Evolutionary conservation across 306 rosid genomes (phyloP).

Genomic region (Begonia peltatifolia): DNA sequence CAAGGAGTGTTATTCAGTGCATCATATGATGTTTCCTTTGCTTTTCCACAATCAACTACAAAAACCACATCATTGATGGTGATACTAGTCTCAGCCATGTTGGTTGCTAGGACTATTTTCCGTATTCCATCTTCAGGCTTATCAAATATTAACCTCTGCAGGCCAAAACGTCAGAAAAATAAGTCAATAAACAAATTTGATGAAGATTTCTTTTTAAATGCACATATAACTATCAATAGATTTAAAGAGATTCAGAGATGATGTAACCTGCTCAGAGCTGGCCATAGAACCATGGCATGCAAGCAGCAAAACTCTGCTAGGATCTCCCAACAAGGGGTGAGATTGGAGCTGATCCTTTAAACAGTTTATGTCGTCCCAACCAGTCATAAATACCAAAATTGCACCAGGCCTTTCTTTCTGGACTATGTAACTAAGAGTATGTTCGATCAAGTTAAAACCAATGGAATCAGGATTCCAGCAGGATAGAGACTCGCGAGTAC

Average conservation of each 20-base stretch:
- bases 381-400: constrained; percentile 47
- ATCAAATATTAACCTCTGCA: constrained; percentile 43
- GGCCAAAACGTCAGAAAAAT: constrained; percentile 5
- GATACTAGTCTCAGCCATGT: constrained; percentile 60
- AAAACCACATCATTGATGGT: constrained; percentile 49
- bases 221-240: not conserved
- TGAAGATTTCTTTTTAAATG: constrained; percentile 1
- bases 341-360: constrained; percentile 42
- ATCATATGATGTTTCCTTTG: constrained; percentile 50
- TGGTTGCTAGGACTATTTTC: constrained; percentile 51
- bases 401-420: constrained; percentile 41
- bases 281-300: constrained; percentile 61
- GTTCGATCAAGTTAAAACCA: constrained; percentile 45
- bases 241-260: not conserved
- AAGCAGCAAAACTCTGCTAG: constrained; percentile 36
- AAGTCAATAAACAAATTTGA: not conserved
- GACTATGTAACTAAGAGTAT: constrained; percentile 30
- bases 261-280: constrained; percentile 35
- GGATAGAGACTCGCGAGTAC: constrained; percentile 29
- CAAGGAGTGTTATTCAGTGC: constrained; percentile 62
- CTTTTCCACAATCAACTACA: constrained; percentile 55
- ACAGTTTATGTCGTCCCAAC: constrained; percentile 51
- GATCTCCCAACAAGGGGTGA: constrained; percentile 45
- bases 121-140: constrained; percentile 35
- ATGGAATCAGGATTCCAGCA: constrained; percentile 49